Base-by-base conservation (phyloP, 441 rosid genomes). In the Gossypium schwendimanii region DNA sequence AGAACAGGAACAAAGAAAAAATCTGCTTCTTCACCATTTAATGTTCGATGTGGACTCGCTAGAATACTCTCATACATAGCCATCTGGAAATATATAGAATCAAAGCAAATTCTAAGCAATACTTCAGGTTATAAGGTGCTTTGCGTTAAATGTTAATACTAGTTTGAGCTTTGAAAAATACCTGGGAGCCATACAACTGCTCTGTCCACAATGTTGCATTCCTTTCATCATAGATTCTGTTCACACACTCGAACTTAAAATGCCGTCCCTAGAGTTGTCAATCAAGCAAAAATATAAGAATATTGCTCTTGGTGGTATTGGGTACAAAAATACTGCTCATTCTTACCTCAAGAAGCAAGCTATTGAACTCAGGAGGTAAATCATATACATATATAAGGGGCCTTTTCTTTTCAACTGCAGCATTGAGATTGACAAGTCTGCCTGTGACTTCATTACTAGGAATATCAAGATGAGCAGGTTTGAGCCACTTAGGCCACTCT, bases 1-100 rank as follows among this genome's bases (percentile, higher is more conserved):
- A 95, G 95, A 86, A 90, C 96, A 65, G 98, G 99, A 77, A 92
- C 98, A 80, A 89, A 94, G 91, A 91, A 94, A 83, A 82, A 95
- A 68, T 95, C 99, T 31, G 98, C 99, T 77, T 95, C 99, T 58
- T 89, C 94, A 7, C 94, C 97, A 80, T 92, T 95, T 78, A 94
- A 81, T 41, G 98, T 95, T 70, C 97, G 89, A 78, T 88, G 82
- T 23, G 85, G 82, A 50, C 96, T 89, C 47, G 99, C 96, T 80
- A 92, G 81, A 71, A 92, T 76, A 74, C 91, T 95, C 84, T 95
- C 99, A 78, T 95, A 95, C 60, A 95, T 72, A 72, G 98, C 96
- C 89, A 92, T 89, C 99, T 94, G 86, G 76, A 76, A 73, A 57
- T 31, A 44, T 69, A 60, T 18, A 74, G 28, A 14, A 64, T 31